Evolutionary conservation across 1,284 basidiomycete genomes (phyloP), one percentile per base, ranked within the genome.

Genomic region (Ustilago vetiveriae): DNA sequence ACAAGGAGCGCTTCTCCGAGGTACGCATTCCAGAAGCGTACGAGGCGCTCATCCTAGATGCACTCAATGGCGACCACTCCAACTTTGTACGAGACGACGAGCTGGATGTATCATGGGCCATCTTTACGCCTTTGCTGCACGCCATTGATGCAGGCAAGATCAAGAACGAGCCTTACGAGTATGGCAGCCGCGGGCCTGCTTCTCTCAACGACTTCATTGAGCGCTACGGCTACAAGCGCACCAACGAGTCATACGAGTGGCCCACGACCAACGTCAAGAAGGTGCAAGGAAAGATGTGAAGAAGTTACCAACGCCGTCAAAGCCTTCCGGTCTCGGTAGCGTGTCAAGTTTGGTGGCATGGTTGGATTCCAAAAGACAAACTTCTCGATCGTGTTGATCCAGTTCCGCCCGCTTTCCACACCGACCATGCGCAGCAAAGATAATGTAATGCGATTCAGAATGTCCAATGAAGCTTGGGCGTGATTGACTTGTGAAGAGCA

Each of bases 1-100:
- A 78, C 68, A 76, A 77, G 58, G 72, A 82, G 45, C 72, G 75
- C 17, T 79, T 82, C 56, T 64, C 63, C 17, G 74, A 76, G 32
- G 72, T 62, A 14, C 76, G 72, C 44, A 75, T 76, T 50, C 80
- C 78, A 16, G 81, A 82, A 45, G 82, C 82, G 9, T 83, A 83
- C 71, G 81, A 83, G 51, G 78, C 79, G 21, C 74, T 83, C 35
- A 79, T 83, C 51, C 65, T 76, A 16, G 81, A 82, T 37, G 82
- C 81, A 11, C 54, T 83, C 48, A 73, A 80, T 39, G 82, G 81
- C 21, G 78, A 82, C 39, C 79, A 83, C 60, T 76, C 78, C 45
- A 81, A 76, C 67, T 83, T 80, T 73, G 82, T 82, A 14, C 77
- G 82, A 17, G 79, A 82, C 57, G 81, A 82, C 49, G 81, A 83